A percentile compares a stretch with the other conserved stretches of the same genome.
phyloP scores from a whole-genome alignment of 192 early-diverging fungal genomes.

The Gryganskiella cystojenkinii region DNA sequence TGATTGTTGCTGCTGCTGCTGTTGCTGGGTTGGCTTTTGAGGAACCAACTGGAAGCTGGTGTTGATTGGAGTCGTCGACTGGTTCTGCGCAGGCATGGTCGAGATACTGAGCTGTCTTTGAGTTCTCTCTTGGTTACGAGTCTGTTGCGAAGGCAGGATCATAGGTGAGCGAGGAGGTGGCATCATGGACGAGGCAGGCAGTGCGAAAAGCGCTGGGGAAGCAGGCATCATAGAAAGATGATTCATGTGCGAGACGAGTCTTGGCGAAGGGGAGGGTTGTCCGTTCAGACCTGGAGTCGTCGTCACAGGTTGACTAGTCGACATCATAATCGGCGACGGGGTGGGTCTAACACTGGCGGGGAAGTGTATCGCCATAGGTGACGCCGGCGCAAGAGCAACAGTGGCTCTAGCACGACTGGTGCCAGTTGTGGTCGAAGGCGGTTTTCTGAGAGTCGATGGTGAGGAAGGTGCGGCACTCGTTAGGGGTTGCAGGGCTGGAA shows the following conservation, averaged over 20 bases:
- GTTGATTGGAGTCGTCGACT: no score
- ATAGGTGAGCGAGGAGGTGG: constrained; percentile 29
- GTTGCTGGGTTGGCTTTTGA: constrained; percentile 4
- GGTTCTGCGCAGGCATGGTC: constrained; percentile 9
- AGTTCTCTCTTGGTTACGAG: constrained; percentile 3
- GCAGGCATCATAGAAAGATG: constrained; percentile 39
- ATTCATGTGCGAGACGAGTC: constrained; percentile 28
- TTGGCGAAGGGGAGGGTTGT: constrained; percentile 38
- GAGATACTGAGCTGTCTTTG: constrained; percentile 34
- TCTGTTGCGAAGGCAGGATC: constrained; percentile 41
- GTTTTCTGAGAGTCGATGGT: constrained; percentile 6
- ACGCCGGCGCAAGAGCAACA: not conserved
- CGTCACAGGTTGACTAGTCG: constrained; percentile 8
- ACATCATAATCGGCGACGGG: constrained; percentile 28
- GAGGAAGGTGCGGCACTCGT: not conserved
- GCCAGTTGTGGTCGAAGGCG: constrained; percentile 4
- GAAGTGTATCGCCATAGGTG: constrained; percentile 17
- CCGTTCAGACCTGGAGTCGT: not conserved
- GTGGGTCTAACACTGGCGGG: constrained; percentile 12
- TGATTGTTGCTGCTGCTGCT: constrained; percentile 16
- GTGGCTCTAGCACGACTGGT: not conserved
- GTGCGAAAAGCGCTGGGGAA: constrained; percentile 29
- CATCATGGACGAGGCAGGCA: constrained; percentile 46
- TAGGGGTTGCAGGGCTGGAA: constrained; percentile 16
- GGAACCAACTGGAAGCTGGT: no score